Percentiles rank a stretch among this genome's conserved stretches.
Conservation (phyloP, 1,139 yeast species). For the Fermentozyma sake region DNA sequence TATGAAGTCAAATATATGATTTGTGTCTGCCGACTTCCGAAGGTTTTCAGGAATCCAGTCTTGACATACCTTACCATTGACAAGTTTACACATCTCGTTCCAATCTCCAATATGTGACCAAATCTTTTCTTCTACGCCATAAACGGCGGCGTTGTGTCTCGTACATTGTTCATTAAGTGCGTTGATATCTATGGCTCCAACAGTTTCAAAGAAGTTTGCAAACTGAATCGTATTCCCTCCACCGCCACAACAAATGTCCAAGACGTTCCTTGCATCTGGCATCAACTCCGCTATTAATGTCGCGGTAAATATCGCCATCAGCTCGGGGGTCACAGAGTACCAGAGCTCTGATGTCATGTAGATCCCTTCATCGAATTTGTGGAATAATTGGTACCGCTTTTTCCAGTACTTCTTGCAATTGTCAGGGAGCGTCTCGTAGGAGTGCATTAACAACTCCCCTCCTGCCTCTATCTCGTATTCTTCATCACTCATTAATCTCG, state of each 20-base stretch:
- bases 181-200: slow-evolving; percentile 66
- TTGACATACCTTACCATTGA: slow-evolving; percentile 12
- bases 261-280: slow-evolving; percentile 42
- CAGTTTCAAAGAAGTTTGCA: slow-evolving; percentile 53
- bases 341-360: slow-evolving; percentile 73
- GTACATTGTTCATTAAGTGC: slow-evolving; percentile 63
- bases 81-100: slow-evolving; percentile 31
- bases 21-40: slow-evolving; percentile 11
- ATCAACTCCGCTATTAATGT: slow-evolving; percentile 38
- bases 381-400: slow-evolving; percentile 55
- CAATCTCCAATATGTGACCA: slow-evolving; percentile 55
- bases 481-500: slow-evolving; percentile 3
- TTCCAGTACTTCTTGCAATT: slow-evolving; percentile 54
- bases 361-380: slow-evolving; percentile 64
- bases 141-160: slow-evolving; percentile 64
- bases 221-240: slow-evolving; percentile 92
- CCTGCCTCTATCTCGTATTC: slow-evolving; percentile 18
- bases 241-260: slow-evolving; percentile 91
- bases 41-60: slow-evolving; percentile 28
- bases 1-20: slow-evolving; percentile 52
- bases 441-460: slow-evolving; percentile 37
- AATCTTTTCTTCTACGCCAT: slow-evolving; percentile 51
- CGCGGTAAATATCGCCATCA: slow-evolving; percentile 62
- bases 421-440: slow-evolving; percentile 35
- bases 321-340: slow-evolving; percentile 91